Percentiles rank a stretch among this genome's conserved stretches.
Evolutionary conservation across 2,329 filamentous ascomycete species (phyloP).

Genomic region (Lasiodiplodia gonubiensis): DNA sequence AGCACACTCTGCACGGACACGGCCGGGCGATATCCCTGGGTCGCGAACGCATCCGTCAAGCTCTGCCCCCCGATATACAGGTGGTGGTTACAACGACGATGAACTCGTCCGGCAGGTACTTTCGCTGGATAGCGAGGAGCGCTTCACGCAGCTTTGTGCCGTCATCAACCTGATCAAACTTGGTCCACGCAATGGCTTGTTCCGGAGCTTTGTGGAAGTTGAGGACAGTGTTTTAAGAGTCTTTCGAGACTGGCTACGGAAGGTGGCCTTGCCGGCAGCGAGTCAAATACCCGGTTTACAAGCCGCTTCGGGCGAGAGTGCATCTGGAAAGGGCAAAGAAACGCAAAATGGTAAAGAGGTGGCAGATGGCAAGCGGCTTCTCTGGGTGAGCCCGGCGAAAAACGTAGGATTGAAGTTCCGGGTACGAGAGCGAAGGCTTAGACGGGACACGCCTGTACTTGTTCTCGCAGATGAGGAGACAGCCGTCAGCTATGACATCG

Average conservation of each 20-base stretch:
- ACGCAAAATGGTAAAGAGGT: constrained; percentile 31
- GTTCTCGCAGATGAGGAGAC: constrained; percentile 65
- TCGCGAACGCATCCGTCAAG: constrained; percentile 47
- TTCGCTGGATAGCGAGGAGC: constrained; percentile 70
- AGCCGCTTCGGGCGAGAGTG: constrained; percentile 32
- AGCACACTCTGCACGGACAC: not conserved
- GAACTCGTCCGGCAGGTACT: constrained; percentile 64
- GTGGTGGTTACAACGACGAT: constrained; percentile 39
- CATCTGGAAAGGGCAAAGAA: constrained; percentile 36
- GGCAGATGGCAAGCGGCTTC: constrained; percentile 51
- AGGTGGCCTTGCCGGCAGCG: not conserved
- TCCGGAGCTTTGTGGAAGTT: constrained; percentile 64
- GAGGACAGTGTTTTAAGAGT: constrained; percentile 72
- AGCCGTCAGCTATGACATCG: constrained; percentile 71
- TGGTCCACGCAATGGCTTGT: constrained; percentile 65
- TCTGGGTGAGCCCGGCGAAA: constrained; percentile 71
- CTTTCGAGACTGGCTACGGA: constrained; percentile 73
- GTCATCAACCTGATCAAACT: constrained; percentile 71
- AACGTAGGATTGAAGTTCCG: constrained; percentile 72
- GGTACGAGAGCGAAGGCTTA: constrained; percentile 60
- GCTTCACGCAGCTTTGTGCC: constrained; percentile 76
- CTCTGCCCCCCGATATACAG: constrained; percentile 30
- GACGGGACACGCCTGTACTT: constrained; percentile 59
- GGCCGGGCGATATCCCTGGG: constrained; percentile 53
- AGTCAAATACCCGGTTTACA: not conserved